These are phyloP conservation scores for Narthecium ossifragum DNA, from an alignment of 106 monocot genomes.

Conservation along the genomic window DNA sequence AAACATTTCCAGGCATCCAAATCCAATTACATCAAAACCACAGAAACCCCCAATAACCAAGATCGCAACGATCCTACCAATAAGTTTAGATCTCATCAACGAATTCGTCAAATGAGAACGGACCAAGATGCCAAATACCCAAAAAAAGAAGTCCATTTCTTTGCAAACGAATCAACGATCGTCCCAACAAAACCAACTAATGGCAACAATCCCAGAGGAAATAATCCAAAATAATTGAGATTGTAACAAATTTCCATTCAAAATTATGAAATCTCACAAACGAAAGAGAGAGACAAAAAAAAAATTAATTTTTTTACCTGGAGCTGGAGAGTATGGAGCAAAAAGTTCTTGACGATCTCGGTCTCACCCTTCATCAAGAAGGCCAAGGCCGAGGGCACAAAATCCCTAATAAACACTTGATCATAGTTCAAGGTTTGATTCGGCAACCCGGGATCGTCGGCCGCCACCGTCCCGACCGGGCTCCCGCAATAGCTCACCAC, in stretches of 20 bases:
- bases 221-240: not conserved
- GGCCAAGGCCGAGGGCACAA: constrained; percentile 88
- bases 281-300: not conserved
- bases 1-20: too few relatives aligned
- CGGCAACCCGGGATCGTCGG: constrained; percentile 50
- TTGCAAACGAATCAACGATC: not conserved
- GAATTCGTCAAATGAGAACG: too few relatives aligned
- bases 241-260: not conserved
- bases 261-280: not conserved
- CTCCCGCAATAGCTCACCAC: constrained; percentile 71
- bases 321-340: constrained; percentile 81
- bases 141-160: too few relatives aligned
- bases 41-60: too few relatives aligned
- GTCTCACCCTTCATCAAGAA: constrained; percentile 76
- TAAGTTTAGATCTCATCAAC: too few relatives aligned
- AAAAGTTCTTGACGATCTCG: constrained; percentile 87
- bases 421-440: constrained; percentile 69
- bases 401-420: constrained; percentile 92
- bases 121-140: too few relatives aligned
- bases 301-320: constrained; percentile 47
- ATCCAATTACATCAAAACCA: too few relatives aligned
- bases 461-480: constrained; percentile 89
- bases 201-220: not conserved
- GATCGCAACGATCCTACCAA: too few relatives aligned
- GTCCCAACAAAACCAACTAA: not conserved